A percentile compares a stretch with the other conserved stretches of the same genome.
These are phyloP conservation scores for Rhinocladiella mackenziei DNA, from an alignment of 2,329 filamentous ascomycete species.

Conservation along the genomic window DNA sequence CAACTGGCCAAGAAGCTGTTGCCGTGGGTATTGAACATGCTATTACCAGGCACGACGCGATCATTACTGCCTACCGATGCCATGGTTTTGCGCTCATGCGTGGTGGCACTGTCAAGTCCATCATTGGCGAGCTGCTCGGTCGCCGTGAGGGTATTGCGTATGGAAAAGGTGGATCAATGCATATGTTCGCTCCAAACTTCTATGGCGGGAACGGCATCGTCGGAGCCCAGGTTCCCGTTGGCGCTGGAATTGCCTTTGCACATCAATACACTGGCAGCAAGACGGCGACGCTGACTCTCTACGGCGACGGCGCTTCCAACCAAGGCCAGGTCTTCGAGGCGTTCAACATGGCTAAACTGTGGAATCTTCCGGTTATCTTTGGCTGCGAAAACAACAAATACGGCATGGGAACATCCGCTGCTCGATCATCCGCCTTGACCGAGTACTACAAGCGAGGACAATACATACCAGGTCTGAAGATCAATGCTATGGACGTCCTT, in stretches of 20 bases:
- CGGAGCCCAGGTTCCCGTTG: conserved; percentile 95
- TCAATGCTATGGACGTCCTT: conserved; percentile 99
- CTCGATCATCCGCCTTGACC: conserved; percentile 88
- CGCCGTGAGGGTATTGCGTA: conserved; percentile 95
- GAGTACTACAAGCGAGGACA: conserved; percentile 99
- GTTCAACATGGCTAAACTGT: conserved; percentile 99
- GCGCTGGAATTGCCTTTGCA: conserved; percentile 92
- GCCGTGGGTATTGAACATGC: conserved; percentile 96
- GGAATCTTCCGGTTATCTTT: conserved; percentile 93
- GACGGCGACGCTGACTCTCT: conserved; percentile 82
- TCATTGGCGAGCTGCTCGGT: conserved; percentile 93
- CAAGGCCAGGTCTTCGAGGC: conserved; percentile 99
- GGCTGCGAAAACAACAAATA: conserved; percentile 99
- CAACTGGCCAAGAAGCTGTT: conserved; percentile 95
- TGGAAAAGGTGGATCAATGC: conserved; percentile 99
- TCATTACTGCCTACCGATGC: conserved; percentile 98
- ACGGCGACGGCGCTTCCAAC: conserved; percentile 97
- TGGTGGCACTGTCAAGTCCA: conserved; percentile 80
- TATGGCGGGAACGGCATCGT: conserved; percentile 99
- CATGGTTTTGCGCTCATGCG: conserved; percentile 98
- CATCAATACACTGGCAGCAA: conserved; percentile 89
- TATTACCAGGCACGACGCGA: conserved; percentile 82
- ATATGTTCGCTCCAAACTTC: conserved; percentile 98
- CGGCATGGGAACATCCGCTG: conserved; percentile 96
- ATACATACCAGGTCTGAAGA: conserved; percentile 98